Evolutionary conservation across 2,329 filamentous ascomycete genomes (phyloP).

Genomic region (Blastomyces percursus): DNA sequence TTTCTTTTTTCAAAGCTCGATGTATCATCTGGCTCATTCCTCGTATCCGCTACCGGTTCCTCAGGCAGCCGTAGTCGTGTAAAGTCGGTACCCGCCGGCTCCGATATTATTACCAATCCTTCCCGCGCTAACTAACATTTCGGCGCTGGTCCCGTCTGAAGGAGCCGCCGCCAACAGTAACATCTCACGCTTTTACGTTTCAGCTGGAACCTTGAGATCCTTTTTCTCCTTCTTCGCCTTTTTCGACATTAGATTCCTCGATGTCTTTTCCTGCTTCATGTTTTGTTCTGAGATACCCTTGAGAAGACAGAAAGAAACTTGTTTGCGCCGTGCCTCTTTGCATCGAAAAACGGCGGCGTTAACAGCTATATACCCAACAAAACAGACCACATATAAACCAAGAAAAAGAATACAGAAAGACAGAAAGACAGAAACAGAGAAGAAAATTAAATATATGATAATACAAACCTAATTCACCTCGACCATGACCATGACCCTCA

Average conservation of each 20-base stretch:
- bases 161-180: background rate
- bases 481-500: slow-evolving; percentile 9
- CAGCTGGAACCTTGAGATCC: background rate
- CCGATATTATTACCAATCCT: background rate
- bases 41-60: background rate
- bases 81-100: background rate
- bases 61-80: background rate
- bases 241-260: background rate
- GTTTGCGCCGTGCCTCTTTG: background rate
- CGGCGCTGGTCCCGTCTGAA: background rate
- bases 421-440: background rate
- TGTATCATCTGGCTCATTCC: background rate
- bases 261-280: background rate
- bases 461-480: background rate
- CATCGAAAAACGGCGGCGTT: background rate
- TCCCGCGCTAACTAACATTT: background rate
- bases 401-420: background rate
- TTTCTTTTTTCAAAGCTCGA: background rate
- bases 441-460: background rate
- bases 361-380: background rate
- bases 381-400: background rate
- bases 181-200: background rate
- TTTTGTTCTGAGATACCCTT: background rate
- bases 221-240: background rate
- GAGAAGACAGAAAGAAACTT: no score